Evolutionary conservation across 2,329 filamentous ascomycete species (phyloP).

Genomic region (Triangularia setosa): DNA sequence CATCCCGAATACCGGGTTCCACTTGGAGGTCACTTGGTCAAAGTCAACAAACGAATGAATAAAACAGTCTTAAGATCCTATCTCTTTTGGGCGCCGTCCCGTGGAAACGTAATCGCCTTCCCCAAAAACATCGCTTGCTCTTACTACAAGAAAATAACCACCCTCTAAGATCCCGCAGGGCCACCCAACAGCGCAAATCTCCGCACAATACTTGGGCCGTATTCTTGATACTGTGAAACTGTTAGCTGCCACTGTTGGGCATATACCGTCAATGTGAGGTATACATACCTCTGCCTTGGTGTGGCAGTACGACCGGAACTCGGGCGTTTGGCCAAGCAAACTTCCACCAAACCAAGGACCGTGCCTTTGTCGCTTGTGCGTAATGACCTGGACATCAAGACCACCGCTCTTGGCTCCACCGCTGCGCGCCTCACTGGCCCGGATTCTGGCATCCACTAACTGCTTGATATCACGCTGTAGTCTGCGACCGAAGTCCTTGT

Average conservation of each 20-base stretch:
- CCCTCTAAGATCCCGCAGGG: constrained; percentile 68
- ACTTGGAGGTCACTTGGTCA: not conserved
- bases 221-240: constrained; percentile 74
- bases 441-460: constrained; percentile 87
- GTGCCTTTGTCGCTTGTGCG: constrained; percentile 94
- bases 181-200: constrained; percentile 92
- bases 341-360: constrained; percentile 98
- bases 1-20: not conserved
- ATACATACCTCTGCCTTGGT: constrained; percentile 69
- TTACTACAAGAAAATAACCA: constrained; percentile 14
- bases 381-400: constrained; percentile 93
- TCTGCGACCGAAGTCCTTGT: constrained; percentile 96
- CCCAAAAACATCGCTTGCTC: constrained; percentile 19
- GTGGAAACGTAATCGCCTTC: constrained; percentile 13
- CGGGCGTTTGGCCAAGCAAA: constrained; percentile 91
- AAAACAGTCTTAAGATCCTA: constrained; percentile 19
- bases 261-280: not conserved
- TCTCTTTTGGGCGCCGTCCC: constrained; percentile 23
- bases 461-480: constrained; percentile 97
- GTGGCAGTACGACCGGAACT: constrained; percentile 98
- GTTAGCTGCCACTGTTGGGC: constrained; percentile 17
- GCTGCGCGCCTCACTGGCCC: constrained; percentile 84
- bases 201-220: constrained; percentile 90
- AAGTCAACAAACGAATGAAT: not conserved
- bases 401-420: constrained; percentile 91